Conservation (phyloP, 768 basidiomycete species). For the Trametes cingulata region DNA sequence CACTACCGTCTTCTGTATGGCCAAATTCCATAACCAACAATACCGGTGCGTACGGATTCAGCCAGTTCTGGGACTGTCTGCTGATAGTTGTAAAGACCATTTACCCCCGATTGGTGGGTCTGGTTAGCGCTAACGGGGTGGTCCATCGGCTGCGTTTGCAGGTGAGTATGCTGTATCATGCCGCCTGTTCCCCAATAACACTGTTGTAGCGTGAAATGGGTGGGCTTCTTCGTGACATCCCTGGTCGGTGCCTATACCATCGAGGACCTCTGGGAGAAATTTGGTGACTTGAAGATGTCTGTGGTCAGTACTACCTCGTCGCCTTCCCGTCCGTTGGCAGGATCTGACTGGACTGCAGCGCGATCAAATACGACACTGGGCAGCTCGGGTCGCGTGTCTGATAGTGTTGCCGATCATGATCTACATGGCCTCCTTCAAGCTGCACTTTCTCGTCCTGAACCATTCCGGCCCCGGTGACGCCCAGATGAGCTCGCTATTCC, state of each 20-base stretch:
- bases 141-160: conserved; percentile 94
- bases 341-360: conserved; percentile 47
- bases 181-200: neutral
- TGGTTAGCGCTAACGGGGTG: conserved; percentile 94
- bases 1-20: conserved; percentile 90
- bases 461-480: conserved; percentile 96
- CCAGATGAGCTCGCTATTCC: conserved; percentile 98
- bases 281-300: conserved; percentile 92
- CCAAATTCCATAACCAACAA: conserved; percentile 97
- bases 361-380: conserved; percentile 90
- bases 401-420: conserved; percentile 90
- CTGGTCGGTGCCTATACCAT: conserved; percentile 95
- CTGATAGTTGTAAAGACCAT: conserved; percentile 56
- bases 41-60: conserved; percentile 61
- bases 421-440: conserved; percentile 93
- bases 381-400: conserved; percentile 78
- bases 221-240: conserved; percentile 93
- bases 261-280: conserved; percentile 98
- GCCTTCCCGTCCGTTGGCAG: too few species aligned
- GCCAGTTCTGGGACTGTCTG: conserved; percentile 4
- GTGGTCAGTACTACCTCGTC: conserved; percentile 52
- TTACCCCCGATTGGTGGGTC: conserved; percentile 96
- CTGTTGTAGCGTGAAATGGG: conserved; percentile 81
- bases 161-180: conserved; percentile 43
- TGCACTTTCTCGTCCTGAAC: conserved; percentile 93